These are phyloP conservation scores for Wickerhamomyces tratensis DNA, from an alignment of 805 yeast genomes.

Conservation along the genomic window DNA sequence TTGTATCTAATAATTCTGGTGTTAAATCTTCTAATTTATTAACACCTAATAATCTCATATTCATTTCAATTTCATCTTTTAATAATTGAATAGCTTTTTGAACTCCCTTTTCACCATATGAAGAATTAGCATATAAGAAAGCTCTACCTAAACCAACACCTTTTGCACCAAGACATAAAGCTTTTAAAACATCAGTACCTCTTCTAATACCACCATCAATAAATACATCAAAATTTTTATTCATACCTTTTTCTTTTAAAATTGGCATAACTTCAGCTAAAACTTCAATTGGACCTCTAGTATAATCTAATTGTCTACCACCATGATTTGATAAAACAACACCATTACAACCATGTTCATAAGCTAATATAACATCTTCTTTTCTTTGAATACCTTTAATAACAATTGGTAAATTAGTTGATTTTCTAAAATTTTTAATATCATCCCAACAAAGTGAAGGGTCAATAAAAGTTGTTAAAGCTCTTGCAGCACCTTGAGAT, in stretches of 20 bases:
- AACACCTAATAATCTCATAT: slow-evolving; percentile 75
- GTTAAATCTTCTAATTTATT: slow-evolving; percentile 48
- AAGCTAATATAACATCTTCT: slow-evolving; percentile 70
- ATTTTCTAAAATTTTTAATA: slow-evolving; percentile 40
- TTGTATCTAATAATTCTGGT: slow-evolving; percentile 50
- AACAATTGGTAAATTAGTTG: slow-evolving; percentile 57
- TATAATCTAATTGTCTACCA: slow-evolving; percentile 78
- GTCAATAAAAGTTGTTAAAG: slow-evolving; percentile 80
- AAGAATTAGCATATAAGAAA: slow-evolving; percentile 51
- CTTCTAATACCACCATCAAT: slow-evolving; percentile 65
- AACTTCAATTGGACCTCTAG: slow-evolving; percentile 70
- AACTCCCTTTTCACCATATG: slow-evolving; percentile 60
- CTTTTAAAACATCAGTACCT: slow-evolving; percentile 59
- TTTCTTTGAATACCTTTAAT: slow-evolving; percentile 81
- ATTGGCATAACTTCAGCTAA: slow-evolving; percentile 60
- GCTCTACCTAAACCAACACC: slow-evolving; percentile 68
- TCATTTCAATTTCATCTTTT: slow-evolving; percentile 62
- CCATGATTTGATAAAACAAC: slow-evolving; percentile 87
- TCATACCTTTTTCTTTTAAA: slow-evolving; percentile 34
- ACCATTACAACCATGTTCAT: slow-evolving; percentile 62
- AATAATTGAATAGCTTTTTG: slow-evolving; percentile 49
- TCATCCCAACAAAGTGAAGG: slow-evolving; percentile 59
- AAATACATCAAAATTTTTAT: slow-evolving; percentile 43
- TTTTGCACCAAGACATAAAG: slow-evolving; percentile 59
- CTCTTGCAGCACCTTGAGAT: slow-evolving; percentile 76